Evolutionary conservation across 2,329 filamentous ascomycete genomes (phyloP), one percentile per base, ranked within the genome.

Genomic region (Pyrenophora seminiperda): DNA sequence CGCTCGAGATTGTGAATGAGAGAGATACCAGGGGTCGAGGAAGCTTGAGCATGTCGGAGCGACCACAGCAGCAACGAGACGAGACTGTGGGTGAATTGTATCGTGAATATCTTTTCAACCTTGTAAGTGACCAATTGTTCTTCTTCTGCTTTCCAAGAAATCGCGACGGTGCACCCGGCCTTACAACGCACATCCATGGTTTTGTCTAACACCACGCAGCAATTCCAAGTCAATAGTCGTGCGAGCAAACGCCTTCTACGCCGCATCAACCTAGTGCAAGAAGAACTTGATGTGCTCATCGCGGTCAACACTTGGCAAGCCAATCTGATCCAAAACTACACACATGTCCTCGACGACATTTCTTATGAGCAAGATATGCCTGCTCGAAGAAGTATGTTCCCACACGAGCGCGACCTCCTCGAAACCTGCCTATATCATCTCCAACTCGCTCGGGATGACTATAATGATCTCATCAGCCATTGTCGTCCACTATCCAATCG

Each of bases 191-290:
- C 11, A n/a, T 10, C 9, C 2, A 9, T 18, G 9, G 13, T 5
- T 13, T 10, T 4, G 27, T 9, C 58, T 66, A 19, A 66, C 41
- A n/a, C 9, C 1, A 1, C 1, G 2, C 19, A 70, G 67, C 66
- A 69, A 67, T 71, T 71, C 32, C 61, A 70, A 65, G 66, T 71
- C 30, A 71, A 71, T 18, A 62, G 69, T 33, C 60, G 62, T 7
- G 66, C 68, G 4, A 56, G 62, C 17, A 72, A 71, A 49, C 61
- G 68, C 3, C 60, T 72, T 2, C 53, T 71, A 2, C 69, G 67
- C 22, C 59, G 62, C 7, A 65, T 71, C 42, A 71, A 71, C n/a
- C 54, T 70, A 0, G 54, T 71, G 0, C 65, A 69, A 52, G 69
- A 72, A 47, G 67, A 72, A 30, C 40, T 71, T 0, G 38, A 52